Conservation (phyloP, 176 grass and related monocot species). For the Hsuehochloa calcarea region DNA sequence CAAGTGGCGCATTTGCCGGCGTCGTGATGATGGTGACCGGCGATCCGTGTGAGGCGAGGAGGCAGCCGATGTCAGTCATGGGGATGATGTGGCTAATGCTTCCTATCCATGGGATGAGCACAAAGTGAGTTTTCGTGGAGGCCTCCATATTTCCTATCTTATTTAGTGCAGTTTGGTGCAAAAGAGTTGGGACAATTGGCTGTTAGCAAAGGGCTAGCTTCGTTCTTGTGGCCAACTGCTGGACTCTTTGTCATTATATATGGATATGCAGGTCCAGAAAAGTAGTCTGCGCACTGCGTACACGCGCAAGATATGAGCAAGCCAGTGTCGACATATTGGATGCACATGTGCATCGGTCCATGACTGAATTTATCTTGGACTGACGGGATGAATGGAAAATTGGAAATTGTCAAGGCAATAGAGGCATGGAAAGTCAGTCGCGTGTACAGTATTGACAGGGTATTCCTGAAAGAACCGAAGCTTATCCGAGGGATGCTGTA, state of each 20-base stretch:
- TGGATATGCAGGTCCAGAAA: background rate
- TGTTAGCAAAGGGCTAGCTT: background rate
- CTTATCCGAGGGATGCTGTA: background rate
- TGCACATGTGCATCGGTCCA: background rate
- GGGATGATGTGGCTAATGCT: conserved; percentile 52
- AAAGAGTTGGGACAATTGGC: background rate
- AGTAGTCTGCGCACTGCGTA: background rate
- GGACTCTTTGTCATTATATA: background rate
- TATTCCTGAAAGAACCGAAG: background rate
- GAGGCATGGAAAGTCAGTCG: background rate
- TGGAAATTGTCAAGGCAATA: background rate
- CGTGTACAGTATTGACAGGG: background rate
- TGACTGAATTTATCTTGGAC: background rate
- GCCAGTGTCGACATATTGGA: background rate
- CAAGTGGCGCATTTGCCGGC: conserved; percentile 38
- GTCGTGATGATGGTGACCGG: conserved; percentile 58
- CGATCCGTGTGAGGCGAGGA: conserved; percentile 50
- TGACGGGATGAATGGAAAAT: too few species aligned
- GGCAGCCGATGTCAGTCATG: conserved; percentile 54
- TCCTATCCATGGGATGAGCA: conserved; percentile 60
- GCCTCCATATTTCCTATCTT: conserved; percentile 33
- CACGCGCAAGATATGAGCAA: background rate
- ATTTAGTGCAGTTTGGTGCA: background rate
- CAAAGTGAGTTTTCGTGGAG: conserved; percentile 39
- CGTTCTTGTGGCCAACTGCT: background rate